Base-by-base conservation (phyloP, 768 basidiomycete species). In the Phaffia australis region DNA sequence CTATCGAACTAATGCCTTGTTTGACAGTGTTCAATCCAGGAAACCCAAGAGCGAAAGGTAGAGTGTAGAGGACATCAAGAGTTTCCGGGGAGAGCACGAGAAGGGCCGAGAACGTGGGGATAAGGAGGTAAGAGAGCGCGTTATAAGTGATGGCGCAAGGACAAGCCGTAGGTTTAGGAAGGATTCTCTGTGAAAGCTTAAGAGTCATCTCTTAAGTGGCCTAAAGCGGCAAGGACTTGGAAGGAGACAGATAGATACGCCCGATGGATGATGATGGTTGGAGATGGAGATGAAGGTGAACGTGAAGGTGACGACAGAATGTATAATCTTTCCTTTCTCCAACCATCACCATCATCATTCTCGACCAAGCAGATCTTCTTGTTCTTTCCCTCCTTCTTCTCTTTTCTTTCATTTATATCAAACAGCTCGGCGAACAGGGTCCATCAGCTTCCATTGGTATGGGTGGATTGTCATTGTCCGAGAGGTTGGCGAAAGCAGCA, bases 21-120 rank as follows among this genome's bases (percentile, higher is more conserved):
- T 52, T n/a, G 54, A 30, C 52, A 19, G 23, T 64, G 15, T 47
- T 51, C 16, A 51, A 54, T 4, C 35, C 29, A 27, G 50, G 63
- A 47, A 64, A 64, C 2, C 63, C 63, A 19, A 64, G 21, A 21
- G 50, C 50, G 63, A 64, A 64, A 18, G 63, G 55, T 3, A 64
- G 21, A 6, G 63, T 64, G 18, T 30, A 16, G 42, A 64, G 46
- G 35, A 56, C 35, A 15, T 56, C 46, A 27, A 64, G 50, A 21
- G 50, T 23, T 8, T 42, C 47, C 27, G 55, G 54, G 63, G 57
- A 56, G 27, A 64, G 54, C 4, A 56, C 32, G 52, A 64, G 25
- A 4, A 25, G 60, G 23, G 30, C 3, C 7, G 19, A 42, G 14
- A 9, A 50, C 1, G 60, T 30, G 47, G 52, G 60, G 27, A 30